Evolutionary conservation across 495 filamentous ascomycete species (phyloP), one percentile per base, ranked within the genome.

Genomic region (Glarea lozoyensis): DNA sequence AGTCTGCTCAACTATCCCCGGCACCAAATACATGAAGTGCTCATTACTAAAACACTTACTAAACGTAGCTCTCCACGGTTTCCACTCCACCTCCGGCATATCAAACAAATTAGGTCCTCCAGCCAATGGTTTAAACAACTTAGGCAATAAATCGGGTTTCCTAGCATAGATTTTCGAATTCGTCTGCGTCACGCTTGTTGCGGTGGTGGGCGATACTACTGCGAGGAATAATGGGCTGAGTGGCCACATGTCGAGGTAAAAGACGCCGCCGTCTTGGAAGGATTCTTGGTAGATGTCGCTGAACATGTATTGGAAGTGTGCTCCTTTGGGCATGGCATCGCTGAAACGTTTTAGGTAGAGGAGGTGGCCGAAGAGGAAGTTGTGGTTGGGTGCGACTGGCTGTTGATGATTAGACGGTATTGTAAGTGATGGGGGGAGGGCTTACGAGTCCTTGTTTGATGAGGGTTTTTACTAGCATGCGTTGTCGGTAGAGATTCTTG

Each of bases 1-100:
- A 18, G 61, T 53, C 45, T 65, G 58, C 24, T 64, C 49, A 2
- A 69, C 23, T 4, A 69, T 54, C 11, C 46, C 42, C 9, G 61
- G 63, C 17, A 66, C 34, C 12, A 59, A 42, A 15, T 33, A 60
- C 27, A 60, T 49, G 7, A 65, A 52, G 29, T 69, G 64, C 29
- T 43, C 49, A 13, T 54, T 60, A 67, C 42, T 43, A 23, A 59
- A 57, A n/a, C 40, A 54, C n/a, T 47, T 45, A 17, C 27, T 48
- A 27, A 59, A 49, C 5, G 44, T 38, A 18, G 21, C 17, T 7
- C 53, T 39, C 53, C 53, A 56, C 11, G 53, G 53, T 18, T 31
- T 54, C 53, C 53, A 53, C 13, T 53, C 45, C 3, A 41, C 34
- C 32, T 56, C 53, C 2, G 38, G 33, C 13, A 49, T 18, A n/a